Base-by-base conservation (phyloP, 2,329 filamentous ascomycete species). In the Penicillium olsonii region DNA sequence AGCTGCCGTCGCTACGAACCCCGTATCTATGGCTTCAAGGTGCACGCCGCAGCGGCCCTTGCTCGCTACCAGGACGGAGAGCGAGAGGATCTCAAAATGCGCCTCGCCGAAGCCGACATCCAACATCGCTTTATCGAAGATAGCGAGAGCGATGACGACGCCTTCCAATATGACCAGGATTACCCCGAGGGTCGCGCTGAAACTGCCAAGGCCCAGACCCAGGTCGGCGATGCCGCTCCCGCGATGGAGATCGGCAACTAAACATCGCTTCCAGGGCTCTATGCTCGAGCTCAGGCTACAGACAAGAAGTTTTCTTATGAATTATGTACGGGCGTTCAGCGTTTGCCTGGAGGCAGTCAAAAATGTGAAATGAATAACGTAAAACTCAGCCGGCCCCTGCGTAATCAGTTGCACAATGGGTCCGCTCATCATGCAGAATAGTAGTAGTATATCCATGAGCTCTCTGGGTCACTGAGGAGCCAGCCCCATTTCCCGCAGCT, bases 1-100 rank as follows among this genome's bases (percentile, higher is more conserved):
- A 90, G 84, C 61, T 79, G 85, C 55, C 85, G 90, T 57, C 84
- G 94, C 59, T 96, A 97, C 73, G 83, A 92, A 48, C 94, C 94
- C 19, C 84, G 88, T 50, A 87, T 95, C 53, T 99, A 94, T 70
- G 94, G 94, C 27, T 99, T 99, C 80, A 90, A 90, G 66, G 91
- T 99, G 5, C 94, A 99, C 74, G 89, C 91, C 4, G 83, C 87
- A 14, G 92, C 94, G 0, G 87, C 92, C 3, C 78, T 99, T 60
- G 85, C 91, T 59, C 84, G 94, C 63, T 99, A 94, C 94, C 94
- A 99, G 74, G 86, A 89, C 66, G 80, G 79, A 37, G 84, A 88
- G 68, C 81, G 91, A 52, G 87, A 92, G 47, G 85, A 91, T 39
- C 90, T 96, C 87, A 86, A 90, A 62, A 80, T 84, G 45, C 80